Evolutionary conservation across 2,329 filamentous ascomycete genomes (phyloP), one percentile per base, ranked within the genome.

Genomic region (Penicillium capsulatum): DNA sequence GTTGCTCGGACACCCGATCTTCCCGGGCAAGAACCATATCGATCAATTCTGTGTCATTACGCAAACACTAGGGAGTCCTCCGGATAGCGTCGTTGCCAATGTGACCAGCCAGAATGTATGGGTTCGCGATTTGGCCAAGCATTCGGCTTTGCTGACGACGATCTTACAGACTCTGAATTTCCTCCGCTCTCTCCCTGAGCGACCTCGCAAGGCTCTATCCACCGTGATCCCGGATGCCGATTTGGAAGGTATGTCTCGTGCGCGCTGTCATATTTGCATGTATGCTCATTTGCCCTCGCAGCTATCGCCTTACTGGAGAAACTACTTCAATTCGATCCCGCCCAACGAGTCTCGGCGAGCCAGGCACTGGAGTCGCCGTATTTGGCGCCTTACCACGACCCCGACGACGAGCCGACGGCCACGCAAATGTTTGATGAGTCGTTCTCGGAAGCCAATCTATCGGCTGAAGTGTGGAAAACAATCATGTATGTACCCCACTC

Each of bases 1-100:
- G 91, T 78, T 98, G 37, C 88, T 95, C 70, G 91, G 92, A 60
- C 95, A 95, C 72, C 92, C 92, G 19, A 72, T 98, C 17, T 98
- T 98, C 75, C 91, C 91, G 0, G 92, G 92, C 63, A 97, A 97
- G 72, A 92, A 98, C 61, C 92, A 98, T 63, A 91, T 98, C 67
- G 95, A 98, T 71, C 92, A 98, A 66, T 98, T 98, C 69, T 96
- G 89, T 55, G 97, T 98, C 71, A 98, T 98, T 64, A 97, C 92
- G n/a, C 91, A 97, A 65, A 77, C 97, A 20, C 77, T 98, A 19
- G 92, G 92, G 24, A 96, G 89, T 20, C 92, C 92, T 4, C 92
- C 92, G 13, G 88, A 96, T 63, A 91, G 96, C 76, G 91, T 98
- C 55, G 95, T 98, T 65, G 84, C 94, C 70, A 94, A 88, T 31